These are phyloP conservation scores for Teunomyces atbi DNA, from an alignment of 805 yeast genomes.

Conservation along the genomic window DNA sequence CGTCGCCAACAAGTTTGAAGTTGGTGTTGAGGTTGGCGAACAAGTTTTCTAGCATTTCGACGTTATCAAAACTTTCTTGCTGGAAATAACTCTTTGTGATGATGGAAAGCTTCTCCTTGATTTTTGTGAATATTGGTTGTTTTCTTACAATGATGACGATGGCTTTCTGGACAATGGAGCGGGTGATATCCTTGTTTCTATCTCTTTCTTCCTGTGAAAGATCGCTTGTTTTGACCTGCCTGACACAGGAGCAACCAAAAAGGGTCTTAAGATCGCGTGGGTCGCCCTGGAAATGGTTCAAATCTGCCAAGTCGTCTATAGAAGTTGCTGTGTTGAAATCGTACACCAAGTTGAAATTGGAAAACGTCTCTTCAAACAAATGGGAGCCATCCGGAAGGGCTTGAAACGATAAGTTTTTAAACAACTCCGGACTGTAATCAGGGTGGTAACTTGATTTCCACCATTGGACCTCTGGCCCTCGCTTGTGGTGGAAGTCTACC, in stretches of 20 bases:
- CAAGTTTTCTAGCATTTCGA: constrained; percentile 61
- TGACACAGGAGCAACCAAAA: constrained; percentile 93
- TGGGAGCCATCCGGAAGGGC: constrained; percentile 97
- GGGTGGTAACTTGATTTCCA: constrained; percentile 57
- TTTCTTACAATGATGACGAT: constrained; percentile 76
- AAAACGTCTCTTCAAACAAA: constrained; percentile 87
- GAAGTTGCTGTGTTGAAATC: constrained; percentile 51
- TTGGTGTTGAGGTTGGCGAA: constrained; percentile 58
- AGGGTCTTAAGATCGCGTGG: constrained; percentile 55
- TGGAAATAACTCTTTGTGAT: constrained; percentile 83
- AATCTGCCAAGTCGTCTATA: constrained; percentile 43
- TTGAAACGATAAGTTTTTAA: constrained; percentile 91
- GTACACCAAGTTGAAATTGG: constrained; percentile 80
- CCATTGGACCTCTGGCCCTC: constrained; percentile 95
- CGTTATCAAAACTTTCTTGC: constrained; percentile 76
- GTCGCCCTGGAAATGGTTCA: constrained; percentile 34
- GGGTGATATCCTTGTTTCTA: constrained; percentile 62
- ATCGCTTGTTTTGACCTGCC: constrained; percentile 70
- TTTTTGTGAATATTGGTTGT: constrained; percentile 83
- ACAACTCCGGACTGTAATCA: constrained; percentile 42
- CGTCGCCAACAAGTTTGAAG: constrained; percentile 23
- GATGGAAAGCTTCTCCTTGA: constrained; percentile 85
- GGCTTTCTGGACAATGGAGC: constrained; percentile 89
- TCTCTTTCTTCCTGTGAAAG: constrained; percentile 44
- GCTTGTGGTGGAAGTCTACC: constrained; percentile 85